These are phyloP conservation scores for Sambucus nigra DNA, from an alignment of 129 eudicot genomes.

Conservation along the genomic window DNA sequence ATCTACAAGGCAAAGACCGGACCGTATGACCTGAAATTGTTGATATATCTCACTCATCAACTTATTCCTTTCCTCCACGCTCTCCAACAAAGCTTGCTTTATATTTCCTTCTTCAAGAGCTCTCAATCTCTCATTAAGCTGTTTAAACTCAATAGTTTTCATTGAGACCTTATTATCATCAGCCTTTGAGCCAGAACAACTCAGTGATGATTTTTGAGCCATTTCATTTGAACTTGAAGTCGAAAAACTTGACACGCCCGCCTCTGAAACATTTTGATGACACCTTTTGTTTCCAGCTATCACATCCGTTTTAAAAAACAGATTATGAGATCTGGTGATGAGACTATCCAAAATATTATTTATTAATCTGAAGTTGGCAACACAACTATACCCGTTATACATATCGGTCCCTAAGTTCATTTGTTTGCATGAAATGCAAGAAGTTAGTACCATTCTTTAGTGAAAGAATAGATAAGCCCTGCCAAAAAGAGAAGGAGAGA, in stretches of 20 bases:
- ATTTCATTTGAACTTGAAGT: conserved; percentile 7
- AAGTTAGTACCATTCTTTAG: too few species aligned
- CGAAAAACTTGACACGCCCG: conserved; percentile 3
- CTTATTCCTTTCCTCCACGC: conserved; percentile 32
- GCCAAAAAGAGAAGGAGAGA: background rate
- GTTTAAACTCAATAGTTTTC: conserved; percentile 12
- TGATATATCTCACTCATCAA: conserved; percentile 32
- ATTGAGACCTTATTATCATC: background rate
- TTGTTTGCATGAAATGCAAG: too few species aligned
- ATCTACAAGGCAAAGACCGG: conserved; percentile 7
- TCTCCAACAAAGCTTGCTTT: conserved; percentile 29
- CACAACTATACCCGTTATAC: background rate
- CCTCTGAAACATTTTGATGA: background rate
- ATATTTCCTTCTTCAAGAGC: conserved; percentile 49
- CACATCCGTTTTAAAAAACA: background rate
- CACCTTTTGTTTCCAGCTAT: conserved; percentile 10
- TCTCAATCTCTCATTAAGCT: conserved; percentile 34
- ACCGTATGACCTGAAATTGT: conserved; percentile 28
- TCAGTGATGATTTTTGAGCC: background rate
- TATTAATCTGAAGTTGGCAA: background rate
- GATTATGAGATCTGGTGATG: background rate
- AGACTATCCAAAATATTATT: background rate
- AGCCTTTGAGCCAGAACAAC: background rate
- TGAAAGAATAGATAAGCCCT: background rate
- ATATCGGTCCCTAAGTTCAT: background rate